Conservation (phyloP, 306 rosid genomes). For the Cicer judaicum region DNA sequence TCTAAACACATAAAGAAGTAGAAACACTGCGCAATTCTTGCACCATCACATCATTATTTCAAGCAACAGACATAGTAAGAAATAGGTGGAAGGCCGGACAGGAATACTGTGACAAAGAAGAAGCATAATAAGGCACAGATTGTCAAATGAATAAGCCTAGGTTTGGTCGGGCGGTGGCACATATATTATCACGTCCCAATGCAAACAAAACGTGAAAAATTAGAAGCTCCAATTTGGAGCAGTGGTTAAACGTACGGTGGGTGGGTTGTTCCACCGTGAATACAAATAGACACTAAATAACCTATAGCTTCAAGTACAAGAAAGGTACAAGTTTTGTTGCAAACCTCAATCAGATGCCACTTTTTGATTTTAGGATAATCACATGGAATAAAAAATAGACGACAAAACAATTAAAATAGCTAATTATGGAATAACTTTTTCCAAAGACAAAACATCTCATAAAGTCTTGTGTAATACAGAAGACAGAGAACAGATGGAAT, state of each 20-base stretch:
- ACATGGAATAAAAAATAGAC: neutral
- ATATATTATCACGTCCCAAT: too few species aligned
- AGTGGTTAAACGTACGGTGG: too few species aligned
- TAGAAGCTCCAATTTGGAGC: too few species aligned
- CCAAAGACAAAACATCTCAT: neutral
- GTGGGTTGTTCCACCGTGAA: too few species aligned
- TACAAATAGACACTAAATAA: neutral
- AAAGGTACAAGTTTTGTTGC: neutral
- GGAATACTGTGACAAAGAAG: neutral
- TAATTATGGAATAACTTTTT: neutral
- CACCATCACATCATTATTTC: slow-evolving; percentile 11
- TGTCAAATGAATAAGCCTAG: neutral
- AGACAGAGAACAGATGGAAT: neutral
- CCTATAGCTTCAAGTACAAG: neutral
- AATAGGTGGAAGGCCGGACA: neutral
- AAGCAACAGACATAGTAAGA: slow-evolving; percentile 16
- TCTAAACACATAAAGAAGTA: slow-evolving; percentile 9
- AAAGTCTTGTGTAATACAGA: slow-evolving; percentile 1
- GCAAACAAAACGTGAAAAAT: too few species aligned
- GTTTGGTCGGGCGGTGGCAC: too few species aligned
- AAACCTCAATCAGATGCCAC: slow-evolving; percentile 19
- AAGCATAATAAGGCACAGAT: slow-evolving; percentile 12
- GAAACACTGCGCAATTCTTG: slow-evolving; percentile 21
- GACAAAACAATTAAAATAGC: slow-evolving; percentile 3
- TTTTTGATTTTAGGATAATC: slow-evolving; percentile 4